A percentile compares a stretch with the other conserved stretches of the same genome.
Evolutionary conservation across 2,329 filamentous ascomycete genomes (phyloP).

Genomic region (Penicillium sp.): DNA sequence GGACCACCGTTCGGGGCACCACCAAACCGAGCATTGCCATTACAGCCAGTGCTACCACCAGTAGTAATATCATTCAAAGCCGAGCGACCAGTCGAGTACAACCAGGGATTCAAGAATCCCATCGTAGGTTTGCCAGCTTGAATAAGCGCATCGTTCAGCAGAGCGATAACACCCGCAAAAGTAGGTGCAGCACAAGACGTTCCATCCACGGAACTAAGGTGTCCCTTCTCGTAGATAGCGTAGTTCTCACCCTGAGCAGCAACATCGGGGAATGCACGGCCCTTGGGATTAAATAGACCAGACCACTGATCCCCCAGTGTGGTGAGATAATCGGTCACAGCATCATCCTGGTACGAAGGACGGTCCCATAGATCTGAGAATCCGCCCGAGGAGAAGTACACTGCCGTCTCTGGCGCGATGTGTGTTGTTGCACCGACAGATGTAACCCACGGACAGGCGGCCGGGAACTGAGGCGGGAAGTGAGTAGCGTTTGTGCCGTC

Average conservation of each 20-base stretch:
- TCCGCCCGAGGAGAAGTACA: slow-evolving; percentile 45
- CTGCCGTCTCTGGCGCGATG: slow-evolving; percentile 39
- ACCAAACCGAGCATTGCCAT: slow-evolving; percentile 44
- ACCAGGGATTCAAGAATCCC: slow-evolving; percentile 63
- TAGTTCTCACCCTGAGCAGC: slow-evolving; percentile 38
- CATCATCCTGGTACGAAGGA: slow-evolving; percentile 35
- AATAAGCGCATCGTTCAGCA: slow-evolving; percentile 64
- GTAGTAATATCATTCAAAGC: slow-evolving; percentile 51
- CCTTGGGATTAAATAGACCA: slow-evolving; percentile 33
- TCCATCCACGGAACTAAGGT: slow-evolving; percentile 33
- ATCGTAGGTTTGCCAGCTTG: slow-evolving; percentile 50
- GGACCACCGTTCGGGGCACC: slow-evolving; percentile 41
- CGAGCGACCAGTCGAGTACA: slow-evolving; percentile 49
- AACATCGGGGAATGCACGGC: slow-evolving; percentile 45
- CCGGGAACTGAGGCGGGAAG: slow-evolving; percentile 46
- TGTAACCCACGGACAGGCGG: slow-evolving; percentile 41
- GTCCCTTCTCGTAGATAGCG: slow-evolving; percentile 34
- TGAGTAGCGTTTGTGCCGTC: slow-evolving; percentile 38
- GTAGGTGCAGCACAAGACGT: slow-evolving; percentile 58
- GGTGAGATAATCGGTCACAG: slow-evolving; percentile 37
- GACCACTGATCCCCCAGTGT: slow-evolving; percentile 26
- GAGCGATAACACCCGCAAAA: slow-evolving; percentile 58
- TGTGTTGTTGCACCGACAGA: slow-evolving; percentile 44
- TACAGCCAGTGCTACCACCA: slow-evolving; percentile 51
- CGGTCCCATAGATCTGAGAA: slow-evolving; percentile 41